Percentiles rank a stretch among this genome's conserved stretches.
These are phyloP conservation scores for Exophiala oligosperma DNA, from an alignment of 2,329 filamentous ascomycete genomes.

Conservation along the genomic window DNA sequence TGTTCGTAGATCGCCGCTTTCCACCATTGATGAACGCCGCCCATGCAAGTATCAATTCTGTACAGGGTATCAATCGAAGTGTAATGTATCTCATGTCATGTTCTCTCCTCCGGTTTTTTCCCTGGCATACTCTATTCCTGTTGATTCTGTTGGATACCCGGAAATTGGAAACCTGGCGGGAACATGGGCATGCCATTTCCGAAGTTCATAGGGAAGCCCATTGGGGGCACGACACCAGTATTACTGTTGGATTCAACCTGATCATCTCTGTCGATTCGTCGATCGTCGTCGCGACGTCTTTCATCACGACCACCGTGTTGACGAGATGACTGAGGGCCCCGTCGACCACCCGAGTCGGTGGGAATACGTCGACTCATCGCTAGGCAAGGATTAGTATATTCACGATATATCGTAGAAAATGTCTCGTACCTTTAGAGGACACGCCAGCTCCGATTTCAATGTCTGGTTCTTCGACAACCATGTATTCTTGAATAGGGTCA, in stretches of 20 bases:
- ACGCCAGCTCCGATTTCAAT: constrained; percentile 98
- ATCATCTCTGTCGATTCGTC: constrained; percentile 28
- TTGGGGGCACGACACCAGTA: constrained; percentile 32
- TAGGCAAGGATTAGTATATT: constrained; percentile 30
- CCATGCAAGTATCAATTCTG: background rate
- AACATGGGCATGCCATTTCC: constrained; percentile 49
- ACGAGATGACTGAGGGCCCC: constrained; percentile 48
- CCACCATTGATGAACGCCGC: background rate
- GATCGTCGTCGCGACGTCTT: constrained; percentile 38
- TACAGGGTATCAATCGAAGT: background rate
- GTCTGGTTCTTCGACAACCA: constrained; percentile 95
- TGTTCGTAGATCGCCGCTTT: too few species aligned
- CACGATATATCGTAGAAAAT: background rate
- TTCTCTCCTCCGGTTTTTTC: background rate
- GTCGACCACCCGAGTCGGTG: constrained; percentile 51
- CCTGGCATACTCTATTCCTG: constrained; percentile 9
- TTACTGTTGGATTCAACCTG: constrained; percentile 20
- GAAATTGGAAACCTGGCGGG: constrained; percentile 47
- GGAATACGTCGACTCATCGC: constrained; percentile 54
- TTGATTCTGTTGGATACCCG: constrained; percentile 23
- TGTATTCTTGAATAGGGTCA: constrained; percentile 71
- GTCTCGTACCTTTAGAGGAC: constrained; percentile 74
- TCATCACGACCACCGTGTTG: constrained; percentile 35
- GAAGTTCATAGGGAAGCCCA: constrained; percentile 27
- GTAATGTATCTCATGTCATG: background rate